phyloP scores from a whole-genome alignment of 306 rosid genomes.

The Rosa lucieae region DNA sequence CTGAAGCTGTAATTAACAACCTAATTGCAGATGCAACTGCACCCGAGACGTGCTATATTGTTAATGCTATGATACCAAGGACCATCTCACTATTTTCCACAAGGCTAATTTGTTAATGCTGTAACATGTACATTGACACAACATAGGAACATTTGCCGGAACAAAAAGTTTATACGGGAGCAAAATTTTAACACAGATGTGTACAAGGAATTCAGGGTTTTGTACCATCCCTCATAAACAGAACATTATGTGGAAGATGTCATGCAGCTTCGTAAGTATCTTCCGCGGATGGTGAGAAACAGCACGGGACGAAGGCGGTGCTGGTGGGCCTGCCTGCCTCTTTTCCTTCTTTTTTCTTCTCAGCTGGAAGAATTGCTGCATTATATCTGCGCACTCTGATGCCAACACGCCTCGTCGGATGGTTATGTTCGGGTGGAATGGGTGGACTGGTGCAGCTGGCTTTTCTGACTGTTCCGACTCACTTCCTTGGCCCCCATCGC shows the following conservation, averaged over 20 bases:
- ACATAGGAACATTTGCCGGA: not conserved
- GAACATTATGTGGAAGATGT: slow-evolving; percentile 68
- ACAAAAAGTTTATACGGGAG: not conserved
- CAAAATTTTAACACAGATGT: not conserved
- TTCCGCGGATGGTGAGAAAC: slow-evolving; percentile 58
- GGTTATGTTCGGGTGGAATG: slow-evolving; percentile 89
- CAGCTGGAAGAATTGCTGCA: slow-evolving; percentile 93
- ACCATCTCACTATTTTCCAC: not conserved
- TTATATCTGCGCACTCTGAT: slow-evolving; percentile 71
- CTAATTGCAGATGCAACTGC: not conserved
- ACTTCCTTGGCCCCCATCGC: slow-evolving; percentile 57
- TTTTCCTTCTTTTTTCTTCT: slow-evolving; percentile 60
- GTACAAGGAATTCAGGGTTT: not conserved
- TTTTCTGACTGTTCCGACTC: slow-evolving; percentile 46
- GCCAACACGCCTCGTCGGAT: slow-evolving; percentile 75
- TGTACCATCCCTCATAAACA: slow-evolving; percentile 44
- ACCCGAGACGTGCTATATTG: not conserved
- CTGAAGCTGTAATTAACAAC: not conserved
- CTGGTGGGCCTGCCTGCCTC: slow-evolving; percentile 42
- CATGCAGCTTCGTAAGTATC: slow-evolving; percentile 64
- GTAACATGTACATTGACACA: not conserved
- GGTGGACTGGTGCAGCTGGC: slow-evolving; percentile 80
- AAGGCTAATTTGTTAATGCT: not conserved
- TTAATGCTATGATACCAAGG: not conserved
- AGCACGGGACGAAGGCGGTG: slow-evolving; percentile 33